phyloP scores from a whole-genome alignment of 1,284 basidiomycete genomes.

The Neonothopanus nambi region DNA sequence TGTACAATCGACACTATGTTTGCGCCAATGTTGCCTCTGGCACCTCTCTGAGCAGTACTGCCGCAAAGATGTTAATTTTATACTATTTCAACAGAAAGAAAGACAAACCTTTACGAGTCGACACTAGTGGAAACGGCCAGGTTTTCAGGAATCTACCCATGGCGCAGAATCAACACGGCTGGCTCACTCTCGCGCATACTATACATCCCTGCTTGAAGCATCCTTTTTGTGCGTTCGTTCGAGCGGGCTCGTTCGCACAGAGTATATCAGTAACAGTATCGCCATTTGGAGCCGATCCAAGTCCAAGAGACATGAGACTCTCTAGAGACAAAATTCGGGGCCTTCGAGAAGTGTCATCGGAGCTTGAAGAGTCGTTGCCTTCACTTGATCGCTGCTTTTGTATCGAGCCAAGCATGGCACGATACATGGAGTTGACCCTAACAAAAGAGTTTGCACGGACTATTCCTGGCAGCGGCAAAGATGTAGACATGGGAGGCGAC shows the following conservation, averaged over 20 bases:
- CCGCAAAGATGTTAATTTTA: background rate
- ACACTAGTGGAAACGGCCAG: constrained; percentile 8
- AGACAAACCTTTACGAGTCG: constrained; percentile 16
- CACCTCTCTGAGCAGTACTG: constrained; percentile 20
- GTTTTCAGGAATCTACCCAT: no score
- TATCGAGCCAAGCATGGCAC: background rate
- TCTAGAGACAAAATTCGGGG: constrained; percentile 16
- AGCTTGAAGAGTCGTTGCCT: background rate
- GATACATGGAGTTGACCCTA: constrained; percentile 3
- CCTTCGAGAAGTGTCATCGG: background rate
- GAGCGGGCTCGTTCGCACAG: constrained; percentile 17
- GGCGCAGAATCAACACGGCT: background rate
- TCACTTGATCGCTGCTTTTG: constrained; percentile 1
- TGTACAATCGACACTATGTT: constrained; percentile 15
- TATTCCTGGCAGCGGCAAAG: background rate
- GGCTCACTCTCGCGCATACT: constrained; percentile 15
- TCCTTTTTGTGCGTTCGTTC: background rate
- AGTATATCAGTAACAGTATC: constrained; percentile 9
- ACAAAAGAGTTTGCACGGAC: constrained; percentile 6
- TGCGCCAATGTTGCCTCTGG: constrained; percentile 19
- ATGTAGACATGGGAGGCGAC: no score
- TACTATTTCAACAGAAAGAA: background rate
- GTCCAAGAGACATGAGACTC: constrained; percentile 16
- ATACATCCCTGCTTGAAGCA: constrained; percentile 14
- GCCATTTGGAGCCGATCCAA: constrained; percentile 16